Evolutionary conservation across 345 rosid species (phyloP).

Genomic region (Citrus unshiu): DNA sequence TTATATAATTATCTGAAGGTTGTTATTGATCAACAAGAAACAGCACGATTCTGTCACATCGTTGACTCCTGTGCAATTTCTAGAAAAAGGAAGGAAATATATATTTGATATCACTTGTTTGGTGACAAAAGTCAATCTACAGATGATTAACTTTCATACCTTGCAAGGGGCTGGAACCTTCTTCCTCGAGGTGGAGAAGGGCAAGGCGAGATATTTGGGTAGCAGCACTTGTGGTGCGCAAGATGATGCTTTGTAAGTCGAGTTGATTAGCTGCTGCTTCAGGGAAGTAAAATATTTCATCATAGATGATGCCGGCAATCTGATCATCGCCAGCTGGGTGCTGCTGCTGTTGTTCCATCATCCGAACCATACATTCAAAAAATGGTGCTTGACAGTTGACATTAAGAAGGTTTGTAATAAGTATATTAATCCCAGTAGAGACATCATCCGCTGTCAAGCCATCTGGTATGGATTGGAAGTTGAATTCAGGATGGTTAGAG

Average conservation of each 20-base stretch:
- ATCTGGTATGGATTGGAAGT: not conserved
- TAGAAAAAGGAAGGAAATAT: not conserved
- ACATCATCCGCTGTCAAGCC: not conserved
- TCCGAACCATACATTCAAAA: slow-evolving; percentile 2
- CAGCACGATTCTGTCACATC: not conserved
- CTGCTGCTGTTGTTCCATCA: not conserved
- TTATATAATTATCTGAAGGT: not conserved
- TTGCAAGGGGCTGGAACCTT: not conserved
- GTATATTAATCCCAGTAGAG: not conserved
- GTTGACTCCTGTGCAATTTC: not conserved
- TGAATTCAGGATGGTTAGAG: not conserved
- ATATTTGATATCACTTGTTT: not conserved
- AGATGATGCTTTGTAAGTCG: slow-evolving; percentile 9
- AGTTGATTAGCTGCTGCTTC: slow-evolving; percentile 2
- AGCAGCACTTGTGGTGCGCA: slow-evolving; percentile 9
- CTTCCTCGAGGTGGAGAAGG: not conserved
- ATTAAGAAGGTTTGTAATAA: not conserved
- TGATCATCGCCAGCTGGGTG: not conserved
- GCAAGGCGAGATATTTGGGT: not conserved
- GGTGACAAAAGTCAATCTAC: not conserved
- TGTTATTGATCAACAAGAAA: not conserved
- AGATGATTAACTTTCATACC: not conserved
- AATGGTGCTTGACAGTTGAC: slow-evolving; percentile 6
- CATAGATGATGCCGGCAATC: slow-evolving; percentile 6
- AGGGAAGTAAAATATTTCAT: slow-evolving; percentile 10